Evolutionary conservation across 768 basidiomycete genomes (phyloP).

Genomic region (Xanthoconium stramineum): DNA sequence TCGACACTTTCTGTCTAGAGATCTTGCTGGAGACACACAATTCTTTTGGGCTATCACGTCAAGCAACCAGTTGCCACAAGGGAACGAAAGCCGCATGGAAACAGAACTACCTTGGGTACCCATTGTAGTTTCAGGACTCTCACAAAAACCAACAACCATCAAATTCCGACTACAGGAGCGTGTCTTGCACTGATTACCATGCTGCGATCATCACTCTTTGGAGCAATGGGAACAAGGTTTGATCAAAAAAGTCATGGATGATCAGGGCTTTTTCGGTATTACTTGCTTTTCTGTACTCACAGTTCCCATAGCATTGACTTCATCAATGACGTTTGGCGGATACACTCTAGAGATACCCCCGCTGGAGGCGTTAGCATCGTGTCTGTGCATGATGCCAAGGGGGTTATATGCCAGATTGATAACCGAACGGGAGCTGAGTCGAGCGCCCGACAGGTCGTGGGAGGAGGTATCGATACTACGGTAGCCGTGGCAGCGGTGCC

Average conservation of each 20-base stretch:
- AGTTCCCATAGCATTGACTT: not conserved
- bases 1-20: no score
- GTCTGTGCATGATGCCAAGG: no score
- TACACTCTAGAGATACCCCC: conserved; percentile 34
- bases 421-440: conserved; percentile 18
- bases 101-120: no score
- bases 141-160: not conserved
- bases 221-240: not conserved
- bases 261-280: not conserved
- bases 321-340: conserved; percentile 22
- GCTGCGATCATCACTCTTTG: not conserved
- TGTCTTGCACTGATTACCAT: not conserved
- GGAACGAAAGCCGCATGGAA: no score
- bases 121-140: not conserved
- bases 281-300: not conserved
- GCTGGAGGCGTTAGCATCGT: conserved; percentile 37
- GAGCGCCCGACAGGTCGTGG: not conserved
- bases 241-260: not conserved
- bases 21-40: no score
- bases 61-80: not conserved
- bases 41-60: not conserved
- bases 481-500: conserved; percentile 44
- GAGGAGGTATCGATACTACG: not conserved
- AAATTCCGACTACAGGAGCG: not conserved
- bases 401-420: conserved; percentile 39